These are phyloP conservation scores for Liriodendron chinense DNA, from an alignment of 164 flowering plant species.

Conservation along the genomic window DNA sequence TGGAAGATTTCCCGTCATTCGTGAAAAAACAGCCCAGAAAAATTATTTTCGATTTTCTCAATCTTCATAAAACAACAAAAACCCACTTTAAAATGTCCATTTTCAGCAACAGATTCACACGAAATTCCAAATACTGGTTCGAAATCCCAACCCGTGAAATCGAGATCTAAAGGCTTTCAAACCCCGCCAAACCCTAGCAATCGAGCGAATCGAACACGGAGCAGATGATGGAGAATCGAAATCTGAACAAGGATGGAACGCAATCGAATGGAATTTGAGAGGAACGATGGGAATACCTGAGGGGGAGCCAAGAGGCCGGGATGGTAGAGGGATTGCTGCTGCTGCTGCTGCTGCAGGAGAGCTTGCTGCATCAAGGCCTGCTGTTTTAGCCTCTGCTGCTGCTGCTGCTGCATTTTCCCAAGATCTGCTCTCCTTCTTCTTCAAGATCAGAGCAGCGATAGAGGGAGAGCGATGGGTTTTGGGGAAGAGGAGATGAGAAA, in stretches of 20 bases:
- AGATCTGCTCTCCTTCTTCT: neutral
- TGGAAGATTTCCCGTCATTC: too few relatives aligned
- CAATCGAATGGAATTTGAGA: neutral
- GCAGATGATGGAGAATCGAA: neutral
- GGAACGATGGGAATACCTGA: conserved; percentile 31
- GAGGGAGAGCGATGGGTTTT: neutral
- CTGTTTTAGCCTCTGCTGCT: conserved; percentile 46
- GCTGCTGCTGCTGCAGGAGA: conserved; percentile 23
- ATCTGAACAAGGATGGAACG: neutral
- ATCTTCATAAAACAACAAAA: neutral
- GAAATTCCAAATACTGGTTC: neutral
- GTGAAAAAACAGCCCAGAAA: neutral
- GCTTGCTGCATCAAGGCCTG: conserved; percentile 64
- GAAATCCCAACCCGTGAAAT: neutral
- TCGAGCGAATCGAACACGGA: neutral
- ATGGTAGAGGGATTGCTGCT: conserved; percentile 52
- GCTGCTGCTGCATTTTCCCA: conserved; percentile 33
- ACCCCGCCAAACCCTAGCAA: neutral
- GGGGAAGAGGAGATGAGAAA: neutral
- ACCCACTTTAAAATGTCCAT: neutral
- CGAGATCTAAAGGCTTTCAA: neutral
- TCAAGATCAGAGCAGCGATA: conserved; percentile 3
- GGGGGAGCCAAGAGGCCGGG: conserved; percentile 59
- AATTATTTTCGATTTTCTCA: neutral
- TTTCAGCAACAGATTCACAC: neutral